These are phyloP conservation scores for Sanghuangporus weigelae DNA, from an alignment of 1,284 basidiomycete genomes.

Conservation along the genomic window DNA sequence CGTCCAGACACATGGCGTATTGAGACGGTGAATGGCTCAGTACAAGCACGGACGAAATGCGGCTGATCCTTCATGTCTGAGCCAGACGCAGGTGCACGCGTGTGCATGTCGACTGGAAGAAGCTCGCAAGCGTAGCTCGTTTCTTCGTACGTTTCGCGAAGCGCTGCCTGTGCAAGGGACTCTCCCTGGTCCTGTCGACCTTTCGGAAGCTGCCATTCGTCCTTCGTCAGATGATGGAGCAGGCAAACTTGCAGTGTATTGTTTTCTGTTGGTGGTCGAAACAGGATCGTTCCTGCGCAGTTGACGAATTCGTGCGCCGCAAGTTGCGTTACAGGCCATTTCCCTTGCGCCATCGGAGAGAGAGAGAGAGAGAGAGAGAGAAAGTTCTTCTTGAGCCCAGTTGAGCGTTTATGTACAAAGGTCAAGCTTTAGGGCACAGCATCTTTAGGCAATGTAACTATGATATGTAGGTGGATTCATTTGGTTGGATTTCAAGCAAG, in stretches of 20 bases:
- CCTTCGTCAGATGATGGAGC: conserved; percentile 14
- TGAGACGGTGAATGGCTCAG: conserved; percentile 19
- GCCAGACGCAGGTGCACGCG: conserved; percentile 20
- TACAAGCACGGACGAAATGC: conserved; percentile 10
- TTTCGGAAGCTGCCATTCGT: conserved; percentile 50
- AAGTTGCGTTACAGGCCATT: conserved; percentile 13
- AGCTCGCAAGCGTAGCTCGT: conserved; percentile 48
- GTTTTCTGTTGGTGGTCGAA: conserved; percentile 2
- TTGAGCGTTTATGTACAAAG: neutral
- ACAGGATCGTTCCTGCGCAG: conserved; percentile 11
- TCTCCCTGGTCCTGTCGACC: conserved; percentile 55
- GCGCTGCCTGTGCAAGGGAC: conserved; percentile 39
- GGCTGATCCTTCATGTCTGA: conserved; percentile 12
- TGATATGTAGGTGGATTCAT: neutral
- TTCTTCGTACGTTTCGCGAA: conserved; percentile 57
- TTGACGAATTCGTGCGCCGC: conserved; percentile 16
- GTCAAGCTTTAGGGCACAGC: neutral
- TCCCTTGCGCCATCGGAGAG: conserved; percentile 3
- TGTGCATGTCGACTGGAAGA: conserved; percentile 37
- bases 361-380: neutral
- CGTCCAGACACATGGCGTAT: conserved; percentile 13
- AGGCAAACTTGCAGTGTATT: conserved; percentile 13
- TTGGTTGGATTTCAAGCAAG: neutral
- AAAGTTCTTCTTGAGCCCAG: neutral
- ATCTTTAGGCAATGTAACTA: neutral